Conservation (phyloP, 2,329 filamentous ascomycete species). For the Coleophoma cylindrospora region DNA sequence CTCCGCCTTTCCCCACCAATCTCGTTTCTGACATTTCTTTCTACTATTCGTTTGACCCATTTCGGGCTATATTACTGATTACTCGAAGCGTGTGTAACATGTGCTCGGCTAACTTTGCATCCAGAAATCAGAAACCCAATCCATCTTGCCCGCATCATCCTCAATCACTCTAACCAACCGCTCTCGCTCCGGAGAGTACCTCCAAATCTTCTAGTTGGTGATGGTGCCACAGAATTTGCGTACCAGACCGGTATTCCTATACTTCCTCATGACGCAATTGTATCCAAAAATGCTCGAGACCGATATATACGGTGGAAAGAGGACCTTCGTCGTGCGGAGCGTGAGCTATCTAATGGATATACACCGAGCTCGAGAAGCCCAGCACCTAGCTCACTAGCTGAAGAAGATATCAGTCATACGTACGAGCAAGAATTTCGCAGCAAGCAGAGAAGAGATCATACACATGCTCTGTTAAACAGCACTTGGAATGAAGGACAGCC, state of each 20-base stretch:
- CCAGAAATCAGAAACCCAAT: conserved; percentile 91
- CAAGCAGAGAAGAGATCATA: conserved; percentile 39
- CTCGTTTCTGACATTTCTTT: no score
- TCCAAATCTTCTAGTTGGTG: conserved; percentile 83
- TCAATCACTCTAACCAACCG: conserved; percentile 70
- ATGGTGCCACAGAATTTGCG: conserved; percentile 84
- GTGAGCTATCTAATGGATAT: conserved; percentile 26
- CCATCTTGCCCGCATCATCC: conserved; percentile 74
- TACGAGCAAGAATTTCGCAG: conserved; percentile 23
- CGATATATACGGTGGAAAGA: conserved; percentile 75
- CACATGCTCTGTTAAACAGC: conserved; percentile 47
- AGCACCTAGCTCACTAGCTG: conserved; percentile 16
- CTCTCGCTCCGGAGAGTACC: conserved; percentile 86
- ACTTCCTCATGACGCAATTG: conserved; percentile 68
- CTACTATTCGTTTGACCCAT: no score
- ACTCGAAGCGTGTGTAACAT: no score
- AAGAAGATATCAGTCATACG: conserved; percentile 15
- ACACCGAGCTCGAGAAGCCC: conserved; percentile 18
- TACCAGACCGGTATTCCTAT: conserved; percentile 69
- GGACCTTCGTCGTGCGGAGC: conserved; percentile 62
- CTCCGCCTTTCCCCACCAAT: no score
- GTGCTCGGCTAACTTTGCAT: conserved; percentile 6
- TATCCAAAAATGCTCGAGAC: conserved; percentile 75
- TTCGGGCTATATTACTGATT: no score
- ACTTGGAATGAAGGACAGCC: conserved; percentile 62